Evolutionary conservation across 2,329 filamentous ascomycete genomes (phyloP).

Genomic region (Neonectria magnoliae): DNA sequence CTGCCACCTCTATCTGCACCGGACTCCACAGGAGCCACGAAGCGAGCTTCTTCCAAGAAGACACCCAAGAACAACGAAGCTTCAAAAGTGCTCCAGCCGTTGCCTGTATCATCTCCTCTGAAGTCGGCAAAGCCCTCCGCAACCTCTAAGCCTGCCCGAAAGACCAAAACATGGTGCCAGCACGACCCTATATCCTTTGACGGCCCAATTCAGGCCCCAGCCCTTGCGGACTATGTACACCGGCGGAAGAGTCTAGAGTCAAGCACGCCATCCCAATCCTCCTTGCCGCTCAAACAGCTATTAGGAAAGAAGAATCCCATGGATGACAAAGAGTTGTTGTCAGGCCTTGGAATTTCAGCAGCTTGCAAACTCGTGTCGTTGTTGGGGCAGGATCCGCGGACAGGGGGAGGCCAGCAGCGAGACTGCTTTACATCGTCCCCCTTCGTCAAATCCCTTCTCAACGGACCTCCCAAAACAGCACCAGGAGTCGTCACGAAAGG

Average conservation of each 20-base stretch:
- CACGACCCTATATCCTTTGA: slow-evolving; percentile 13
- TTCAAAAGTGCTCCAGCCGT: neutral
- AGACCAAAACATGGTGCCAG: slow-evolving; percentile 13
- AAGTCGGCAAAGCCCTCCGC: neutral
- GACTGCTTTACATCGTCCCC: neutral
- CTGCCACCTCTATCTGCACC: neutral
- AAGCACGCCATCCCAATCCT: neutral
- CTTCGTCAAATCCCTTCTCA: neutral
- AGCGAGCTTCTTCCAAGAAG: neutral
- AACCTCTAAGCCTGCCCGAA: neutral
- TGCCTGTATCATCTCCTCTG: neutral
- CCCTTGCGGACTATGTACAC: slow-evolving; percentile 3
- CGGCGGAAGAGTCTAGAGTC: neutral
- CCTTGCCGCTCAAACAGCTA: neutral
- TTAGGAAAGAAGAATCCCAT: neutral
- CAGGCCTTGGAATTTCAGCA: neutral
- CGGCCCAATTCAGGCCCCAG: neutral
- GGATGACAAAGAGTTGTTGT: neutral
- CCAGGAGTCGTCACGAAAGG: neutral
- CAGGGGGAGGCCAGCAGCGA: neutral
- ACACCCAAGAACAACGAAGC: neutral
- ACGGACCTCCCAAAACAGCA: neutral
- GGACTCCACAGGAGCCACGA: neutral
- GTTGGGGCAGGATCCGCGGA: neutral
- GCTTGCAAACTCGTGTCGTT: neutral